Evolutionary conservation across 2,329 filamentous ascomycete genomes (phyloP), one percentile per base, ranked within the genome.

Genomic region (Alternaria sp.): DNA sequence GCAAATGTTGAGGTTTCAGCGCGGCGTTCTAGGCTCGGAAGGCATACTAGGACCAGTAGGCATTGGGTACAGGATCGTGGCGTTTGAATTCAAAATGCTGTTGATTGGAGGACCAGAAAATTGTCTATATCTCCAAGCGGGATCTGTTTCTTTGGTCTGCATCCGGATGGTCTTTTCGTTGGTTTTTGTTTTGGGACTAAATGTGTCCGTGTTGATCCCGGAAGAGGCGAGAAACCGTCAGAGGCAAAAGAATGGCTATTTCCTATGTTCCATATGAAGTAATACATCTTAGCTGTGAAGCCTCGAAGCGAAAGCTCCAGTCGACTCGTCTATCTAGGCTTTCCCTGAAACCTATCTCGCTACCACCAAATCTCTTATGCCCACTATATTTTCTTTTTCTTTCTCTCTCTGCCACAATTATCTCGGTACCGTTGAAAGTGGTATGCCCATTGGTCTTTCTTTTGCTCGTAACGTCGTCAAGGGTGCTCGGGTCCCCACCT

Each of bases 61-160:
- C 46, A 52, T 60, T 36, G 52, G 38, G 40, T 41, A 59, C 32
- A 44, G 49, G 30, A 57, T 36, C 12, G 51, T 41, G 52, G 57
- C 53, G 57, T 43, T 51, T 12, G 6, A n/a, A 30, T 2, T 36
- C 30, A 2, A 11, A 27, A 50, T 5, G 14, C 9, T 38, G 12
- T 12, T 50, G 36, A 50, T 50, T 25, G 14, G 14, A 25, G 32
- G 46, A 16, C 16, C 6, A 38, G 20, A 36, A 50, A 2, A 36
- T 12, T 32, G 32, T 20, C 46, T n/a, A 20, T 18, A 2, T 38
- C 30, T 50, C 32, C 30, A n/a, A 50, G 32, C 4, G 46, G 27
- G 46, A 38, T 38, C 9, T 18, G 20, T 38, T 50, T 36, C 34
- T 50, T 50, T 34, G 34, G 32, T 50, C 14, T 50, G 46, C 20